Evolutionary conservation across 495 filamentous ascomycete genomes (phyloP).

Genomic region (Aspergillus ostianus): DNA sequence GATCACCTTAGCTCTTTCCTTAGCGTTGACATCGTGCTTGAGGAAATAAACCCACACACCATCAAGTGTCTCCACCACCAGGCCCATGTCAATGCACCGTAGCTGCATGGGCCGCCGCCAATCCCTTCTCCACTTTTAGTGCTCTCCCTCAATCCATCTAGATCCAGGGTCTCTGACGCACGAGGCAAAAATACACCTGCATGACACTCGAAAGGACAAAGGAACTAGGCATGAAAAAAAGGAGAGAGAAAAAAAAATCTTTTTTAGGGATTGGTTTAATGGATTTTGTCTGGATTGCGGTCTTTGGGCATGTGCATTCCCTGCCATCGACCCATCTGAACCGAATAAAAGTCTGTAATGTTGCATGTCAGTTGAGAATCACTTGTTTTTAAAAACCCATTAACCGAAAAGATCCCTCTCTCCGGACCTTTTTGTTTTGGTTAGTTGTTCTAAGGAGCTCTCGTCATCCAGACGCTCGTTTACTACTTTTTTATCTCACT

Average conservation of each 20-base stretch:
- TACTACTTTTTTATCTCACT: slow-evolving; percentile 12
- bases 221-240: slow-evolving; percentile 10
- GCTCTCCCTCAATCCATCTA: slow-evolving; percentile 33
- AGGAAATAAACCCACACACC: slow-evolving; percentile 18
- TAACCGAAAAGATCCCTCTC: slow-evolving; percentile 16
- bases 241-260: neutral
- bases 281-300: slow-evolving; percentile 18
- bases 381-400: slow-evolving; percentile 14
- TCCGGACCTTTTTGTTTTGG: slow-evolving; percentile 3
- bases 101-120: slow-evolving; percentile 33
- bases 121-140: slow-evolving; percentile 28
- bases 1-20: slow-evolving; percentile 6
- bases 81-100: slow-evolving; percentile 25
- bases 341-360: slow-evolving; percentile 27
- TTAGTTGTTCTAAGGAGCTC: slow-evolving; percentile 5
- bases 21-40: slow-evolving; percentile 18
- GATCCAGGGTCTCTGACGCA: slow-evolving; percentile 38
- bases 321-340: slow-evolving; percentile 15
- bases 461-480: slow-evolving; percentile 20
- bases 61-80: slow-evolving; percentile 17
- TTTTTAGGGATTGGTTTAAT: slow-evolving; percentile 25
- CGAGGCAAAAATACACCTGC: slow-evolving; percentile 36
- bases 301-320: slow-evolving; percentile 27
- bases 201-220: slow-evolving; percentile 36
- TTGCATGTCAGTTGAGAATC: slow-evolving; percentile 19